Conservation (phyloP, 2,329 filamentous ascomycete species). For the Teratosphaeria epicoccoides region DNA sequence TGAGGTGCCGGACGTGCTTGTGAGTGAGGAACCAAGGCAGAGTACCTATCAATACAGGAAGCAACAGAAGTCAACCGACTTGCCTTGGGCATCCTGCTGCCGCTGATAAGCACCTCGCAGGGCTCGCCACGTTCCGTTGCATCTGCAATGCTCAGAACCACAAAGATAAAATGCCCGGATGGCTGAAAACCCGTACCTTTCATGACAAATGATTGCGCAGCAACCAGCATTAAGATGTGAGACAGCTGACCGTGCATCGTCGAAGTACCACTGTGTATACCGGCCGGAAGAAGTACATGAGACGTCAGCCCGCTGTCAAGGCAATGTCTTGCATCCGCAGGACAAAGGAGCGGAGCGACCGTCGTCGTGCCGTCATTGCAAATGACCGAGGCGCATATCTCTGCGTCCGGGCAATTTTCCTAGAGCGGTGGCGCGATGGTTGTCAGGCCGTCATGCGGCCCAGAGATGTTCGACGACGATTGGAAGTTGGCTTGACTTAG, state of each 20-base stretch:
- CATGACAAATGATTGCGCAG: background rate
- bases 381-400: background rate
- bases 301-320: background rate
- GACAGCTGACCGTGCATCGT: background rate
- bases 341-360: background rate
- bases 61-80: background rate
- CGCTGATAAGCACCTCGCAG: background rate
- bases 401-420: background rate
- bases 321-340: background rate
- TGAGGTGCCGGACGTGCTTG: background rate
- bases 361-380: background rate
- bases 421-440: background rate
- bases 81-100: background rate
- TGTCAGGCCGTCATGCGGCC: background rate
- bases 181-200: background rate
- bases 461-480: background rate
- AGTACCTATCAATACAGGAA: background rate
- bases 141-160: background rate
- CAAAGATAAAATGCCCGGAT: background rate
- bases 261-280: background rate
- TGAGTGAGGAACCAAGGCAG: background rate
- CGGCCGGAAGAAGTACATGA: background rate
- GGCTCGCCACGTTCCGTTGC: background rate
- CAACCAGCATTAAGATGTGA: background rate
- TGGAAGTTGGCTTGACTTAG: background rate